A percentile compares a stretch with the other conserved stretches of the same genome.
Conservation (phyloP, 169 alveolate genomes). For the Plasmodium relictum region DNA sequence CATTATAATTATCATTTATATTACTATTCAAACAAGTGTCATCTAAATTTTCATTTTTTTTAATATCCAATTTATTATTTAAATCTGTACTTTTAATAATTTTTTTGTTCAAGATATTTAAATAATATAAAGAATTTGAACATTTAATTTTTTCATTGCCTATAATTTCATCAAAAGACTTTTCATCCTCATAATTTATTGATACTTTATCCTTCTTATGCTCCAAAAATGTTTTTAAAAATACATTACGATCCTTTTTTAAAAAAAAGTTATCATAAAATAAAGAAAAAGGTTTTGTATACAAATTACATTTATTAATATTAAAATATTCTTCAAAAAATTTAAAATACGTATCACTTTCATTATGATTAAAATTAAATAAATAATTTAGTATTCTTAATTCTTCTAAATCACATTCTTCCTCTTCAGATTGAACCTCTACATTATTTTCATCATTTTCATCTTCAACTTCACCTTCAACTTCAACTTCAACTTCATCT, state of each 20-base stretch:
- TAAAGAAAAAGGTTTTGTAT: slow-evolving; percentile 44
- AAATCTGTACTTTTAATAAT: background rate
- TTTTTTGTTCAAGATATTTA: background rate
- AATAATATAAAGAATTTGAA: background rate
- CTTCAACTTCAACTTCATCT: background rate
- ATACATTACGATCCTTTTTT: slow-evolving; percentile 37
- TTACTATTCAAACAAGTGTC: background rate
- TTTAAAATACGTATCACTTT: slow-evolving; percentile 49
- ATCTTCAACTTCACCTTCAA: background rate
- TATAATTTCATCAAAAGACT: background rate
- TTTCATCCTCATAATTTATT: background rate
- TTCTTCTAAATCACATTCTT: slow-evolving; percentile 8
- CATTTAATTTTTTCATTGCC: background rate
- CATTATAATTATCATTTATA: background rate
- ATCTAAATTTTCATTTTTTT: background rate
- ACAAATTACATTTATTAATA: slow-evolving; percentile 45
- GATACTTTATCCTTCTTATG: background rate
- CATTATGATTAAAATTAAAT: slow-evolving; percentile 58
- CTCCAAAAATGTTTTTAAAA: slow-evolving; percentile 5
- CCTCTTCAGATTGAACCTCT: background rate
- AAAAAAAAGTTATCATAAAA: slow-evolving; percentile 52
- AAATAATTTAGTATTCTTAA: slow-evolving; percentile 27
- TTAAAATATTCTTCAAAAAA: slow-evolving; percentile 75
- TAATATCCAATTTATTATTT: background rate
- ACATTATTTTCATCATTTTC: background rate